These are phyloP conservation scores for Medicago lupulina DNA, from an alignment of 306 rosid genomes.

Conservation along the genomic window DNA sequence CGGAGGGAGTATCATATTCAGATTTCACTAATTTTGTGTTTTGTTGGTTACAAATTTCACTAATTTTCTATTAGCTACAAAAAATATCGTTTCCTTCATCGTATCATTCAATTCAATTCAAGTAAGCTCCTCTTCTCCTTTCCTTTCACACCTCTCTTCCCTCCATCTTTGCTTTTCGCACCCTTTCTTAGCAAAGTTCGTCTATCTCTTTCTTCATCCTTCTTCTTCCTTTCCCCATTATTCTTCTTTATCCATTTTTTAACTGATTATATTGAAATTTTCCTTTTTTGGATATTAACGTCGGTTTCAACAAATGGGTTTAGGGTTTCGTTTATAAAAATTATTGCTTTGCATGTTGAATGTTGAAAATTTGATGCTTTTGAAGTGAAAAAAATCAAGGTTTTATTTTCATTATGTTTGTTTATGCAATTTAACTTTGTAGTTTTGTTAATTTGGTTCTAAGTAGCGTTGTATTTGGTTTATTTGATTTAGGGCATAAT, in stretches of 20 bases:
- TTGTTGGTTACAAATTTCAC: too few relatives aligned
- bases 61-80: too few relatives aligned
- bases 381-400: slow-evolving; percentile 8
- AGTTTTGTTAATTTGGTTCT: background rate
- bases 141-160: background rate
- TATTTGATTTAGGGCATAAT: slow-evolving; percentile 1
- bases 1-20: too few relatives aligned
- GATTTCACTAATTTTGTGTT: too few relatives aligned
- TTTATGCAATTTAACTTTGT: slow-evolving; percentile 2
- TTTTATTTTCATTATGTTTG: background rate
- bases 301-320: slow-evolving; percentile 34
- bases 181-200: slow-evolving; percentile 39
- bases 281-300: slow-evolving; percentile 9
- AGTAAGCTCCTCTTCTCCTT: too few relatives aligned
- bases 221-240: background rate
- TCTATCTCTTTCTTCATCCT: background rate
- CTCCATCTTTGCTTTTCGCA: background rate
- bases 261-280: slow-evolving; percentile 1
- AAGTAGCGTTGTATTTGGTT: background rate
- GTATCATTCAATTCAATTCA: too few relatives aligned
- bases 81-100: too few relatives aligned
- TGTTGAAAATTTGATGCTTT: slow-evolving; percentile 6
- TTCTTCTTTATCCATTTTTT: background rate
- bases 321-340: slow-evolving; percentile 38
- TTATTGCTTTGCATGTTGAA: slow-evolving; percentile 26